Conservation (phyloP, 257 asterid species). For the Ligustrum vulgare region DNA sequence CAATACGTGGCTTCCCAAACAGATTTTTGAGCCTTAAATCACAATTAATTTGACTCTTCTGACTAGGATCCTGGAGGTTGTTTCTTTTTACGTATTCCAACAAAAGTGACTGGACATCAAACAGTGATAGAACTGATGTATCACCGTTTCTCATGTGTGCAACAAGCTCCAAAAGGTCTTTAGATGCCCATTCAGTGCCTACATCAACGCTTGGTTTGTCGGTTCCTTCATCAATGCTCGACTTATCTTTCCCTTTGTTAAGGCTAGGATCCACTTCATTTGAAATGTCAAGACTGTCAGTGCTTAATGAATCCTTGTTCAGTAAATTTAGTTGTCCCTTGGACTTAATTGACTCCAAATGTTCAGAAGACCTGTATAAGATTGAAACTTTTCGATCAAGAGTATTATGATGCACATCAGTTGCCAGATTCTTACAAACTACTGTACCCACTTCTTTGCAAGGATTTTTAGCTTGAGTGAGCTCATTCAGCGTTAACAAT, state of each 20-base stretch:
- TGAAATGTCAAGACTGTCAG: conserved; percentile 16
- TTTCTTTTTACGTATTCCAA: conserved; percentile 41
- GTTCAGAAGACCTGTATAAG: conserved; percentile 33
- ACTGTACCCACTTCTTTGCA: conserved; percentile 41
- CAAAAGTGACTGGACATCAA: conserved; percentile 42
- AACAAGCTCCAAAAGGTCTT: conserved; percentile 63
- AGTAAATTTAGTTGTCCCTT: conserved; percentile 20
- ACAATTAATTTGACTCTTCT: conserved; percentile 42
- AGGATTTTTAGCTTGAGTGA: conserved; percentile 62
- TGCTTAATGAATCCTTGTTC: conserved; percentile 26
- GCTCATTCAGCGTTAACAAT: conserved; percentile 62
- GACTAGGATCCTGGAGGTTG: conserved; percentile 42
- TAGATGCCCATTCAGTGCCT: conserved; percentile 65
- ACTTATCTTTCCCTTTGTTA: conserved; percentile 5
- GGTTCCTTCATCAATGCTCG: neutral
- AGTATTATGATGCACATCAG: conserved; percentile 26
- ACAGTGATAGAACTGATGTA: conserved; percentile 35
- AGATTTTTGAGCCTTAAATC: conserved; percentile 44
- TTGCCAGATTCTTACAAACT: conserved; percentile 34
- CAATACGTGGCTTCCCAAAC: conserved; percentile 44
- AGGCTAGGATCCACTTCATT: neutral
- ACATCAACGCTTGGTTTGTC: conserved; percentile 4
- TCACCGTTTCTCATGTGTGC: conserved; percentile 45
- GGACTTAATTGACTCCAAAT: conserved; percentile 43
- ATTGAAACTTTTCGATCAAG: conserved; percentile 33